Evolutionary conservation across 495 filamentous ascomycete genomes (phyloP).

Genomic region (Lophiostoma macrostomum): DNA sequence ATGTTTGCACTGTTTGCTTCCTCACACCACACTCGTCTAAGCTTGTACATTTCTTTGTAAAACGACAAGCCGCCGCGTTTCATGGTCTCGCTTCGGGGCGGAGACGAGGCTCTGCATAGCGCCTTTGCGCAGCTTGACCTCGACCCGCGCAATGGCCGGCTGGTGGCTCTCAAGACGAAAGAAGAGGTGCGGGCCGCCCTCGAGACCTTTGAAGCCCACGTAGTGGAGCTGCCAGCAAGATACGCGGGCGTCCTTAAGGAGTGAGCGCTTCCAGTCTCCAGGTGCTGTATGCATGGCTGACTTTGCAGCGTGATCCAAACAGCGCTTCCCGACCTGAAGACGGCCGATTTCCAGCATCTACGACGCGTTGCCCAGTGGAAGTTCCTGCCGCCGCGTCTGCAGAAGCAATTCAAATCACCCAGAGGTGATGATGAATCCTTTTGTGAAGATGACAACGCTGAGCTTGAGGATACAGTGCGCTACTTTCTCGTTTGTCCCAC

Average conservation of each 20-base stretch:
- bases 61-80: too few relatives aligned
- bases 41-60: not conserved
- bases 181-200: constrained; percentile 30
- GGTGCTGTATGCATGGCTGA: constrained; percentile 4
- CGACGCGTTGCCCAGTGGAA: constrained; percentile 73
- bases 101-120: too few relatives aligned
- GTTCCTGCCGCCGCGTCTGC: constrained; percentile 58
- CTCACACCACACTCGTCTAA: not conserved
- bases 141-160: constrained; percentile 6
- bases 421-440: constrained; percentile 10
- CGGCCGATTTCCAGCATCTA: constrained; percentile 69
- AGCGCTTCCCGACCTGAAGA: constrained; percentile 54
- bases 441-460: constrained; percentile 5
- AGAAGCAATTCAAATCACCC: constrained; percentile 29
- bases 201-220: constrained; percentile 30
- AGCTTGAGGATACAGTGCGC: constrained; percentile 15
- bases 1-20: constrained; percentile 16
- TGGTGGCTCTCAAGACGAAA: constrained; percentile 26
- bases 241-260: constrained; percentile 24
- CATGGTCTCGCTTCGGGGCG: too few relatives aligned
- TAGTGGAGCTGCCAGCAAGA: constrained; percentile 22
- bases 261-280: constrained; percentile 8
- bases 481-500: constrained; percentile 48
- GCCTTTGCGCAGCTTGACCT: constrained; percentile 6
- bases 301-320: constrained; percentile 45